phyloP scores from a whole-genome alignment of 208 protist genomes.

The Herpetomonas tarakana region DNA sequence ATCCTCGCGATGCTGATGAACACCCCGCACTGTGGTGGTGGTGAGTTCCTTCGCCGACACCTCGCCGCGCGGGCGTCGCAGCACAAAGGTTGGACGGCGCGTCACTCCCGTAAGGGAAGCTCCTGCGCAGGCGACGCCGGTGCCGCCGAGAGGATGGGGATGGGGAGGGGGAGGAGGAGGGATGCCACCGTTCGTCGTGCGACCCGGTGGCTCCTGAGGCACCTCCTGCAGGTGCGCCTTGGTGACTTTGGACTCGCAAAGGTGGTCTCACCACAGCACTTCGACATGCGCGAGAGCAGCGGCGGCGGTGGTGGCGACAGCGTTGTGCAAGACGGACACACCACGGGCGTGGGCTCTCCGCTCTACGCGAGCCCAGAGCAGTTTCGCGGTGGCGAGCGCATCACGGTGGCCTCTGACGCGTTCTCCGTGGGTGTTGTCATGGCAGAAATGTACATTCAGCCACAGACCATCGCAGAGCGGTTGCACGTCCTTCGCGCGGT shows the following conservation, averaged over 20 bases:
- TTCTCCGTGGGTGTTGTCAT: constrained; percentile 74
- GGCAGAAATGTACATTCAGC: constrained; percentile 83
- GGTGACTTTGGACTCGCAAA: constrained; percentile 85
- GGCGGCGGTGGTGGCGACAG: no score
- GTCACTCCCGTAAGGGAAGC: no score
- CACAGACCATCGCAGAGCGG: constrained; percentile 71
- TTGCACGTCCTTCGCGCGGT: constrained; percentile 46
- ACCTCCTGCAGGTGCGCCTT: constrained; percentile 66
- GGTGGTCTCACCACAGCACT: constrained; percentile 6
- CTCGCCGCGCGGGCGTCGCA: no score
- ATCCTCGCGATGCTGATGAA: neutral
- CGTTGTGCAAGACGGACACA: no score
- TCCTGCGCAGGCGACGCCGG: no score
- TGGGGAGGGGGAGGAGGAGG: neutral
- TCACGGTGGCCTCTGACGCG: constrained; percentile 54
- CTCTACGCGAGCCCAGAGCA: constrained; percentile 89
- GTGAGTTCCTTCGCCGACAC: neutral
- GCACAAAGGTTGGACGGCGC: no score
- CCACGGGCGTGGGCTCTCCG: constrained; percentile 75
- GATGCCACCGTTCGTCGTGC: neutral
- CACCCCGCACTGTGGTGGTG: neutral
- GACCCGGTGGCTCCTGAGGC: constrained; percentile 9
- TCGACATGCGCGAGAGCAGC: no score
- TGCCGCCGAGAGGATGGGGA: neutral
- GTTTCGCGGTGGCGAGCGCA: constrained; percentile 45